Conservation (phyloP, 202 grass and related monocot species). For the Carex sylvatica region DNA sequence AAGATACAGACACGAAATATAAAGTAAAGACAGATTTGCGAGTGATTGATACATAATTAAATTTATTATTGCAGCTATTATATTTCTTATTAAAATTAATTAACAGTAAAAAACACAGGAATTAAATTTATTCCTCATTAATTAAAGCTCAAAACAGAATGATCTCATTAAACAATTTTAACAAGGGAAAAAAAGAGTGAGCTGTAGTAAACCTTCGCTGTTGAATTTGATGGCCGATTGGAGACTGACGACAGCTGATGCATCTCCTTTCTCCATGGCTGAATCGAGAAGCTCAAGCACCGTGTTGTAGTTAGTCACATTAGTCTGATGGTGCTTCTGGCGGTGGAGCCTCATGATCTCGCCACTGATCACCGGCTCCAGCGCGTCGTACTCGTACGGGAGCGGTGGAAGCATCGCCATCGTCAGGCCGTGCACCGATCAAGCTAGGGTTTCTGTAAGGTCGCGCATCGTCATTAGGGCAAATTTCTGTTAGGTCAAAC, state of each 20-base stretch:
- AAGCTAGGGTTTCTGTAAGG: neutral
- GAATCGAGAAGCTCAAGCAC: constrained; percentile 37
- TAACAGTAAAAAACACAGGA: neutral
- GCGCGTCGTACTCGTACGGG: constrained; percentile 33
- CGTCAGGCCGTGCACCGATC: neutral
- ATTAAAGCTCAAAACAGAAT: neutral
- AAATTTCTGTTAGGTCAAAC: no score
- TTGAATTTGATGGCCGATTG: constrained; percentile 50
- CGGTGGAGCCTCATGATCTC: no score
- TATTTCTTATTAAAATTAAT: neutral
- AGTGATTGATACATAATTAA: no score
- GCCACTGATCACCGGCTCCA: constrained; percentile 42
- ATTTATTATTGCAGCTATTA: no score
- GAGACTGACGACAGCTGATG: constrained; percentile 23
- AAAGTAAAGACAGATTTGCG: no score
- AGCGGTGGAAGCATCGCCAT: constrained; percentile 22
- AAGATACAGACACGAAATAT: neutral
- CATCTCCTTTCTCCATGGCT: constrained; percentile 37
- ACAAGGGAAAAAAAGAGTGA: neutral
- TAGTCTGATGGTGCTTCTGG: no score
- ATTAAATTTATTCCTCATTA: no score
- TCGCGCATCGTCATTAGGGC: no score
- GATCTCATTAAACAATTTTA: neutral
- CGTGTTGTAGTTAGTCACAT: constrained; percentile 37
- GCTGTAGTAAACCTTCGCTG: constrained; percentile 28